A percentile compares a stretch with the other conserved stretches of the same genome.
Evolutionary conservation across 2,329 filamentous ascomycete species (phyloP).

Genomic region (Lithohypha guttulata): DNA sequence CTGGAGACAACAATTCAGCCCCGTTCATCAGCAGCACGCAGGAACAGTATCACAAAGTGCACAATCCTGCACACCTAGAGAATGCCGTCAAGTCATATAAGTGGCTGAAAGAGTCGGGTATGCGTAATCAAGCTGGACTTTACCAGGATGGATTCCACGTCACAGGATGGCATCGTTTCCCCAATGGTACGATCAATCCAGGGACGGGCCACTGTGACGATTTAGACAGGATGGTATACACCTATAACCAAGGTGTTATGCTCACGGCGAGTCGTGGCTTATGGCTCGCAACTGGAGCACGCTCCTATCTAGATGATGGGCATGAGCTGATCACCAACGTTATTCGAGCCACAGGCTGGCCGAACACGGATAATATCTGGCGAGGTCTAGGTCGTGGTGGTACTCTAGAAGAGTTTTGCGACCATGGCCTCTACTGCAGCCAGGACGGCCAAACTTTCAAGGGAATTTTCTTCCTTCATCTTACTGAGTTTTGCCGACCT

Average conservation of each 20-base stretch:
- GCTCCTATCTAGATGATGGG: constrained; percentile 63
- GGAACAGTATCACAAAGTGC: constrained; percentile 29
- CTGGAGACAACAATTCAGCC: constrained; percentile 63
- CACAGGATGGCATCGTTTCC: constrained; percentile 43
- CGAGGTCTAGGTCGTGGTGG: constrained; percentile 66
- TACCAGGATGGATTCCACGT: constrained; percentile 89
- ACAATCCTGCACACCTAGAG: constrained; percentile 56
- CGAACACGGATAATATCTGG: constrained; percentile 43
- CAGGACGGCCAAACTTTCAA: constrained; percentile 89
- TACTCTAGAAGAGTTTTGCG: constrained; percentile 75
- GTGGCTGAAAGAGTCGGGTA: constrained; percentile 70
- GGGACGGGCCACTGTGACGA: constrained; percentile 66
- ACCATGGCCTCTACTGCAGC: constrained; percentile 61
- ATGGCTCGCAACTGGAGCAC: constrained; percentile 66
- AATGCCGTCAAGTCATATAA: constrained; percentile 67
- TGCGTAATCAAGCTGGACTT: constrained; percentile 62
- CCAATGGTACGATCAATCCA: constrained; percentile 40
- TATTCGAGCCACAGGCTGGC: constrained; percentile 69
- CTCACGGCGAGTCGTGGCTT: constrained; percentile 71
- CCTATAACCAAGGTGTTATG: constrained; percentile 89
- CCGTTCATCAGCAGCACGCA: constrained; percentile 44
- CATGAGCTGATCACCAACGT: constrained; percentile 65
- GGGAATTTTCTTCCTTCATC: constrained; percentile 85
- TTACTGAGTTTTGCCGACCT: constrained; percentile 64
- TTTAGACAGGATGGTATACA: constrained; percentile 82